These are phyloP conservation scores for Hydnum rufescens DNA, from an alignment of 768 basidiomycete genomes.

Conservation along the genomic window DNA sequence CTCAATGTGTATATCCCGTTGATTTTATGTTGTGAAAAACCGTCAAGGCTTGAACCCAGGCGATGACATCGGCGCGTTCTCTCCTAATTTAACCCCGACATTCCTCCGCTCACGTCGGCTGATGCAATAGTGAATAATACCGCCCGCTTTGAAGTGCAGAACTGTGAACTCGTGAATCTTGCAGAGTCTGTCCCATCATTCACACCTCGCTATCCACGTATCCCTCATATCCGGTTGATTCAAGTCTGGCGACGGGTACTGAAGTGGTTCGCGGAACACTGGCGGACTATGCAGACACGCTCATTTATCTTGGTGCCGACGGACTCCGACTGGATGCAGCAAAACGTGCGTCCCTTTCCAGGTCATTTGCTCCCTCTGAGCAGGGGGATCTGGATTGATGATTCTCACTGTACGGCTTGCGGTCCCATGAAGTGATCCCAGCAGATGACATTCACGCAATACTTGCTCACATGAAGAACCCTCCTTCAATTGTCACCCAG, in stretches of 20 bases:
- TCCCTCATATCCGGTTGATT: conserved; percentile 1
- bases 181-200: conserved; percentile 26
- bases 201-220: neutral
- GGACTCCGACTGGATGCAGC: conserved; percentile 44
- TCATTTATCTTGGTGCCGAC: conserved; percentile 35
- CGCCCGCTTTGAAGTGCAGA: too few relatives aligned
- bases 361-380: too few relatives aligned
- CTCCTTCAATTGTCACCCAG: too few relatives aligned
- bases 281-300: conserved; percentile 37
- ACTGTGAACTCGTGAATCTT: conserved; percentile 30
- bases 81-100: conserved; percentile 1
- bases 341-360: conserved; percentile 8
- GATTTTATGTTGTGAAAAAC: neutral
- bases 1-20: too few relatives aligned
- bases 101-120: conserved; percentile 33
- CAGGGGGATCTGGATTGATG: too few relatives aligned
- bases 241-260: conserved; percentile 37
- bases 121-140: conserved; percentile 30
- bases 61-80: conserved; percentile 2
- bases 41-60: neutral
- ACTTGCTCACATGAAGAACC: too few relatives aligned
- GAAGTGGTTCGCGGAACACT: conserved; percentile 35
- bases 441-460: too few relatives aligned
- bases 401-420: too few relatives aligned
- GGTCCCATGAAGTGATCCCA: too few relatives aligned